Conservation (phyloP, 192 early-diverging fungal genomes). For the Coemansia interrupta region DNA sequence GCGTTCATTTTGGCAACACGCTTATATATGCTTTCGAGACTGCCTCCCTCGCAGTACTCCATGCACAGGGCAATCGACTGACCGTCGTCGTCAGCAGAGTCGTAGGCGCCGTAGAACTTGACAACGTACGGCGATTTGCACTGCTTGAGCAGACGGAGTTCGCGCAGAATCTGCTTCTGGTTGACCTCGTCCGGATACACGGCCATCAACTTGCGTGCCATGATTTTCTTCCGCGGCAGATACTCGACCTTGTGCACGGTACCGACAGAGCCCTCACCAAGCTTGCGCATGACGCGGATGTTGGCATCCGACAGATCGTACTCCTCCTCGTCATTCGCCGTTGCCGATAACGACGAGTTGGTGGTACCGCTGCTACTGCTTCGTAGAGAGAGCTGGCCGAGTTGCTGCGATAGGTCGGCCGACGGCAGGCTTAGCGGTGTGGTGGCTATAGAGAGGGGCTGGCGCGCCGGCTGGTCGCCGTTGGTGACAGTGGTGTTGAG, state of each 20-base stretch:
- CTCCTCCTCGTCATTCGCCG: constrained; percentile 43
- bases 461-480: constrained; percentile 40
- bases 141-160: constrained; percentile 82
- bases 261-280: constrained; percentile 92
- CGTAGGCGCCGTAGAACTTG: constrained; percentile 89
- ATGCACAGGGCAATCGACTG: constrained; percentile 87
- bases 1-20: constrained; percentile 61
- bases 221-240: constrained; percentile 66
- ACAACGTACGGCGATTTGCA: constrained; percentile 94
- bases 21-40: constrained; percentile 89
- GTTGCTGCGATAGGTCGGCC: constrained; percentile 14
- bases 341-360: constrained; percentile 11
- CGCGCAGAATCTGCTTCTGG: constrained; percentile 83
- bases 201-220: constrained; percentile 87
- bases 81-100: constrained; percentile 71
- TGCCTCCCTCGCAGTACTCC: constrained; percentile 94
- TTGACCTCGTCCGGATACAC: constrained; percentile 65
- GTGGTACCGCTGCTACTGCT: constrained; percentile 4
- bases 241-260: constrained; percentile 87
- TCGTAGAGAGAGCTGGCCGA: constrained; percentile 18
- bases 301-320: constrained; percentile 58
- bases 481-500: neutral
- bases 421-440: neutral
- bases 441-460: constrained; percentile 27
- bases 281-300: constrained; percentile 66